These are phyloP conservation scores for Rheum nobile DNA, from an alignment of 148 eudicot genomes.

Conservation along the genomic window DNA sequence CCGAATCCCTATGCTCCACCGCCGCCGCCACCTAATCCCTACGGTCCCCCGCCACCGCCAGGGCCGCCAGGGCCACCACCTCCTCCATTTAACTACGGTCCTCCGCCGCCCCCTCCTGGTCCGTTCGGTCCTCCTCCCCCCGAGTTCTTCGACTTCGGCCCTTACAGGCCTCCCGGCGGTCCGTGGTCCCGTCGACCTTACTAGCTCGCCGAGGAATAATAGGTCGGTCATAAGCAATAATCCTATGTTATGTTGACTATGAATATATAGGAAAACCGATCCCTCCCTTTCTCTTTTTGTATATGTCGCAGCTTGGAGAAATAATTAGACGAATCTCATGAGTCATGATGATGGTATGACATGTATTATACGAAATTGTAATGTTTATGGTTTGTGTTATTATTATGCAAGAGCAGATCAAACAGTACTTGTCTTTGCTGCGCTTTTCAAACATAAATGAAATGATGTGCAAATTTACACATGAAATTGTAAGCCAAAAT, in stretches of 20 bases:
- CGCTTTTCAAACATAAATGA: background rate
- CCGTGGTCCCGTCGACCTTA: background rate
- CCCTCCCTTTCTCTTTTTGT: background rate
- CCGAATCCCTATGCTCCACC: background rate
- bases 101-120: background rate
- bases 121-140: background rate
- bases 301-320: background rate
- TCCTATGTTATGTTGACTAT: background rate
- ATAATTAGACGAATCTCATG: no score
- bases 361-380: background rate
- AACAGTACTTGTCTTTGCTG: background rate
- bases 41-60: background rate
- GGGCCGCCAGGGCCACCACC: background rate
- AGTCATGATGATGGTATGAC: background rate
- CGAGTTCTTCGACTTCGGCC: background rate
- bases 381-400: background rate
- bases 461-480: background rate
- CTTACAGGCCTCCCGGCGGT: background rate
- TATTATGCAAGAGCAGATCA: background rate
- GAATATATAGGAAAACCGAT: background rate
- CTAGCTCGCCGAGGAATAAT: background rate
- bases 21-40: background rate
- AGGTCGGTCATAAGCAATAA: background rate
- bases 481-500: no score
- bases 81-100: background rate